Evolutionary conservation across 306 rosid species (phyloP).

Genomic region (Quercus mongolica): DNA sequence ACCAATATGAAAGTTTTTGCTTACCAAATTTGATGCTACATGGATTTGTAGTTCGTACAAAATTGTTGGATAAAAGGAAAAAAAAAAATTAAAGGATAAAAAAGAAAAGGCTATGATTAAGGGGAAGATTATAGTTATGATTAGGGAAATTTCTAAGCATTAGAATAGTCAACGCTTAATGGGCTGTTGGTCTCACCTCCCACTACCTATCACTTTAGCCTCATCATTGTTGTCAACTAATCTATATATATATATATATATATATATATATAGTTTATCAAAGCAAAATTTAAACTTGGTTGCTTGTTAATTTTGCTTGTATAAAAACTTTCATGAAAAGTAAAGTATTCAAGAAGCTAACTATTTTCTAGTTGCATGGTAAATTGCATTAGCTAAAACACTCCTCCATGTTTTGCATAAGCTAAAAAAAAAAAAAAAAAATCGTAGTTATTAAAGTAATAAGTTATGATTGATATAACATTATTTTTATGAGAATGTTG

Average conservation of each 20-base stretch:
- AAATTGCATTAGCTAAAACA: slow-evolving; percentile 25
- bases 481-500: too few relatives aligned
- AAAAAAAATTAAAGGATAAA: background rate
- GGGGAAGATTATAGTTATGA: slow-evolving; percentile 29
- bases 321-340: slow-evolving; percentile 16
- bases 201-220: slow-evolving; percentile 27
- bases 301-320: background rate
- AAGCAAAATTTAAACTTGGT: slow-evolving; percentile 23
- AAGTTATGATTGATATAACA: too few relatives aligned
- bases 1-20: too few relatives aligned
- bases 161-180: slow-evolving; percentile 34
- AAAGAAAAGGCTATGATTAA: slow-evolving; percentile 3
- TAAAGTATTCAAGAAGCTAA: slow-evolving; percentile 21
- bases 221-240: slow-evolving; percentile 47
- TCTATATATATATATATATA: slow-evolving; percentile 25
- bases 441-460: too few relatives aligned
- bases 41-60: slow-evolving; percentile 8
- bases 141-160: slow-evolving; percentile 27
- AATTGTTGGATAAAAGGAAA: background rate
- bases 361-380: slow-evolving; percentile 36
- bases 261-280: slow-evolving; percentile 25
- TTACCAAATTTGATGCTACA: background rate
- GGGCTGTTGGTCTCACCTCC: slow-evolving; percentile 54
- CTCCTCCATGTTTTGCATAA: background rate
- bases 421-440: too few relatives aligned